Percentiles rank a stretch among this genome's conserved stretches.
These are phyloP conservation scores for Kokia cookei DNA, from an alignment of 441 rosid species.

Conservation along the genomic window DNA sequence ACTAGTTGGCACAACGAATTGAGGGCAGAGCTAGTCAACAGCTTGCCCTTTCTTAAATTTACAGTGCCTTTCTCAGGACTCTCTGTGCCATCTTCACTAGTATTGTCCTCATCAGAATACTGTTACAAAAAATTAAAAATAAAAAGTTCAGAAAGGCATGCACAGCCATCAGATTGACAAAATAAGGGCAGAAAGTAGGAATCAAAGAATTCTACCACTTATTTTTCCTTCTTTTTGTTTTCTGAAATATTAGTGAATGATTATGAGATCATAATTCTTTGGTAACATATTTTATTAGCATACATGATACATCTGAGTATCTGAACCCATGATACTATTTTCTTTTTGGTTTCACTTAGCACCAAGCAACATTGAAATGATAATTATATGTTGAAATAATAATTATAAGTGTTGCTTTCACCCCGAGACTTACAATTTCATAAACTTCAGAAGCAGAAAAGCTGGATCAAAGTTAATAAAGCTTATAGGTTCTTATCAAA, in stretches of 20 bases:
- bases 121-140: conserved; percentile 21
- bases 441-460: background rate
- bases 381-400: background rate
- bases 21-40: conserved; percentile 41
- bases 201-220: background rate
- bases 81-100: conserved; percentile 30
- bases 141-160: background rate
- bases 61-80: conserved; percentile 25
- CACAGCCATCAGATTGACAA: conserved; percentile 1
- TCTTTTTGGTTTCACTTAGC: background rate
- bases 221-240: background rate
- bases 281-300: background rate
- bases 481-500: background rate
- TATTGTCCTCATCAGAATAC: conserved; percentile 45
- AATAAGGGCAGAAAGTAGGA: background rate
- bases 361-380: background rate
- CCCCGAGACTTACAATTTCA: background rate
- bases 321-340: background rate
- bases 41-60: conserved; percentile 18
- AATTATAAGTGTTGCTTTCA: background rate
- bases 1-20: conserved; percentile 42
- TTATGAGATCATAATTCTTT: background rate
- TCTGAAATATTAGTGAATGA: background rate
- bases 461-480: background rate
- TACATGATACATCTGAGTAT: background rate